Base-by-base conservation (phyloP, 73 alveolate genomes). In the Paramecium sonneborni region DNA sequence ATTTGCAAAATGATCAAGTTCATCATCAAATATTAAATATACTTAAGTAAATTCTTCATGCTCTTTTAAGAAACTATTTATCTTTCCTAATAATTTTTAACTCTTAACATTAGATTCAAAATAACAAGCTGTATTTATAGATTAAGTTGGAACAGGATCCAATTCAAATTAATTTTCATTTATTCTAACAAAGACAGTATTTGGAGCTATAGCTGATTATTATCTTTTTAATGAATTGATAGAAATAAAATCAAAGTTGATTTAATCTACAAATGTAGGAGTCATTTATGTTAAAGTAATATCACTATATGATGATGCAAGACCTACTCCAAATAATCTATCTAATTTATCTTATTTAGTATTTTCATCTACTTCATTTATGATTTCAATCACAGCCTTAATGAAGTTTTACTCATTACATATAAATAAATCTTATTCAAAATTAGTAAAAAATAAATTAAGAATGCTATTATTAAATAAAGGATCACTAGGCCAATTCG, bases 401-500 rank as follows among this genome's bases (percentile, higher is more conserved):
- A 39, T 34, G 21, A 74, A 74, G 20, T 37, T 37, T 34, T 32
- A 14, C 44, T 74, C 87, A 74, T 74, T 74, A 12, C 56, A 37
- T 0, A 74, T 74, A 14, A 10, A 74, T 28, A 74, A 37, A 5
- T 34, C 37, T 37, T 37, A 0, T n/a, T 74, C 58, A 7, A 21
- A 35, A 74, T 74, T 32, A 28, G 44, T 39, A 7, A 74, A 2
- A 39, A 74, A 74, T 37, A 39, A 37, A n/a, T 74, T 74, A 10
- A 74, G 23, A 28, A 74, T 74, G 10, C 87, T 5, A 32, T 10
- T 28, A 74, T 74, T 74, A 74, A 74, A 74, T n/a, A 37, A 10
- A 1, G 28, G 56, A 74, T 74, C 87, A n/a, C 5, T 28, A 18
- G 87, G 87, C 87, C 87, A 74, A n/a, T 37, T 74, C 14, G 30